These are phyloP conservation scores for Hortaea werneckii DNA, from an alignment of 2,329 filamentous ascomycete genomes.

Conservation along the genomic window DNA sequence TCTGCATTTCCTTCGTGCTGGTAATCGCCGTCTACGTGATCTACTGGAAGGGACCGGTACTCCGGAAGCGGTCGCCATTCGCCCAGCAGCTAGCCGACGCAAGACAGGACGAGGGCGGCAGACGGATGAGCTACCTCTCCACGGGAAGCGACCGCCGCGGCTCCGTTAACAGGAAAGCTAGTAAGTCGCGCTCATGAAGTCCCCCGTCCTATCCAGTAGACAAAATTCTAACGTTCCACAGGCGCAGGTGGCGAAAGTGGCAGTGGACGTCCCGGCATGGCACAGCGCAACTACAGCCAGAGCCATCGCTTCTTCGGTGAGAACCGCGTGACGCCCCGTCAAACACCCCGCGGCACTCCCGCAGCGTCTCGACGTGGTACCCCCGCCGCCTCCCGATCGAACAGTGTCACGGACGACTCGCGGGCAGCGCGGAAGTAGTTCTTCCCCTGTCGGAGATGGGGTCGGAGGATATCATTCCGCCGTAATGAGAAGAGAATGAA, in stretches of 20 bases:
- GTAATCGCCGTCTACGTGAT: slow-evolving; percentile 48
- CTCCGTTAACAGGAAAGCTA: too few relatives aligned
- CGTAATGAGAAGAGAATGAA: too few relatives aligned
- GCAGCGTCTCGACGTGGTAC: slow-evolving; percentile 13
- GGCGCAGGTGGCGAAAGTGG: too few relatives aligned
- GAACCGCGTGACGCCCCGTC: slow-evolving; percentile 15
- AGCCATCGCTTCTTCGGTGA: slow-evolving; percentile 22
- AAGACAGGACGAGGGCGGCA: slow-evolving; percentile 12
- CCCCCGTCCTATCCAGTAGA: too few relatives aligned
- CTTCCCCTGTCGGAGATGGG: too few relatives aligned
- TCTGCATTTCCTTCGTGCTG: slow-evolving; percentile 39
- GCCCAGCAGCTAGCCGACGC: slow-evolving; percentile 34
- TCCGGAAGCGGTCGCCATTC: slow-evolving; percentile 43
- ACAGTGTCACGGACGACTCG: slow-evolving; percentile 9
- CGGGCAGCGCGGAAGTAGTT: too few relatives aligned
- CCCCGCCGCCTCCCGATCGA: slow-evolving; percentile 16
- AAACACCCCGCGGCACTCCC: slow-evolving; percentile 19
- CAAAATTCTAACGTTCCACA: too few relatives aligned
- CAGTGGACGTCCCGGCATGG: slow-evolving; percentile 9
- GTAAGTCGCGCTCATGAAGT: too few relatives aligned
- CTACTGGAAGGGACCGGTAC: slow-evolving; percentile 46
- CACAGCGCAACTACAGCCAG: slow-evolving; percentile 18
- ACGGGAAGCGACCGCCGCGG: neutral
- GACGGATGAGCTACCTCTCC: slow-evolving; percentile 16
- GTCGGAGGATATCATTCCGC: too few relatives aligned